Conservation (phyloP, 2,329 filamentous ascomycete genomes). For the Lachnellula willkommii region DNA sequence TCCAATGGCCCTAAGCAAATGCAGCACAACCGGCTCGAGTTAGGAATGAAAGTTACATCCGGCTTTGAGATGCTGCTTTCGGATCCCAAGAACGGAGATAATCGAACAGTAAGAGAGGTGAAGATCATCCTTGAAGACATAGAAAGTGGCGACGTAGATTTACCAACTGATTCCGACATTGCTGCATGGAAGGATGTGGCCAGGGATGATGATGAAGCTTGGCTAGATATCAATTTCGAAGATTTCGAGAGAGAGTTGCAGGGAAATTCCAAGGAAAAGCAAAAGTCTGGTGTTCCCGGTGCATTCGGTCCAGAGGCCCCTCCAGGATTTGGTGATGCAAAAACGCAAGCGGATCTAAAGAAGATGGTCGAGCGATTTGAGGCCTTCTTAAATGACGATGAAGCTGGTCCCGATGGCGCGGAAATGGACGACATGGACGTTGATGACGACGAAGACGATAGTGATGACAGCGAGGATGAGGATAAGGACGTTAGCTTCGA, state of each 20-base stretch:
- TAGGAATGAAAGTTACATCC: slow-evolving; percentile 84
- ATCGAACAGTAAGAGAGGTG: slow-evolving; percentile 66
- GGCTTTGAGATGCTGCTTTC: slow-evolving; percentile 84
- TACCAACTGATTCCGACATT: slow-evolving; percentile 75
- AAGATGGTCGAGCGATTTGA: slow-evolving; percentile 96
- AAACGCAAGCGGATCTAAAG: slow-evolving; percentile 68
- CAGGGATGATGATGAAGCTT: slow-evolving; percentile 77
- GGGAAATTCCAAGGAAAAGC: slow-evolving; percentile 40
- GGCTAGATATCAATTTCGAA: slow-evolving; percentile 86
- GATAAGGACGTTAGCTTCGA: slow-evolving; percentile 75
- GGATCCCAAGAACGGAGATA: slow-evolving; percentile 63
- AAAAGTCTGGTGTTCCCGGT: slow-evolving; percentile 14
- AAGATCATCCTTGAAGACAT: slow-evolving; percentile 70
- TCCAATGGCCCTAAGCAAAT: slow-evolving; percentile 23
- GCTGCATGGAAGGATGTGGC: slow-evolving; percentile 55
- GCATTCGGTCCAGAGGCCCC: slow-evolving; percentile 26
- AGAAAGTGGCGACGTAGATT: slow-evolving; percentile 36
- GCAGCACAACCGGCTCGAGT: slow-evolving; percentile 42
- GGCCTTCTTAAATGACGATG: slow-evolving; percentile 80
- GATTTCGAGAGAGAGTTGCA: slow-evolving; percentile 81
- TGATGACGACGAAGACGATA: slow-evolving; percentile 45
- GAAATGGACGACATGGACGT: slow-evolving; percentile 67
- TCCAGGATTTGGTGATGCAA: slow-evolving; percentile 58
- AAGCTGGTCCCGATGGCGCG: slow-evolving; percentile 73
- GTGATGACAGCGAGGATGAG: slow-evolving; percentile 57